phyloP scores from a whole-genome alignment of 2,329 filamentous ascomycete genomes.

The Venturiaceae sp. region DNA sequence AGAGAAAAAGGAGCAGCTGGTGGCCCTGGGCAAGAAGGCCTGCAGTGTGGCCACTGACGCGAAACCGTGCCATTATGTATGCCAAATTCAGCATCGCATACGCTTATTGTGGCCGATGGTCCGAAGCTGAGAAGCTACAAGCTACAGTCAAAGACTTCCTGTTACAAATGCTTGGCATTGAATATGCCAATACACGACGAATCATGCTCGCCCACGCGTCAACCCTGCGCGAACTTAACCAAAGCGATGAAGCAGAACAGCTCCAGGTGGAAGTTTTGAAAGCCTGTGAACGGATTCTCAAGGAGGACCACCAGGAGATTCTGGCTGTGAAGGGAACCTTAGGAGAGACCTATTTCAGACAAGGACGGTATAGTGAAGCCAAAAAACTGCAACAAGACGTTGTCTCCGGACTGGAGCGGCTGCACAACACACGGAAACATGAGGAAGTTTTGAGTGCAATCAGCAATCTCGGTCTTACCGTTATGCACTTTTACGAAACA shows the following conservation, averaged over 20 bases:
- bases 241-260: constrained; percentile 15
- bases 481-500: constrained; percentile 6
- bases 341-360: constrained; percentile 11
- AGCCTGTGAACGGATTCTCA: constrained; percentile 13
- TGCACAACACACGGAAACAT: constrained; percentile 6
- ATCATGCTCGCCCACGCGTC: constrained; percentile 14
- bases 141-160: constrained; percentile 15
- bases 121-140: constrained; percentile 19
- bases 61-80: constrained; percentile 11
- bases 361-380: constrained; percentile 16
- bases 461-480: constrained; percentile 8
- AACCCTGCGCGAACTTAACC: constrained; percentile 13
- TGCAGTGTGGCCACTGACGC: no score
- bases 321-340: constrained; percentile 17
- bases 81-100: constrained; percentile 21
- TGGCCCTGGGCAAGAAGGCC: no score
- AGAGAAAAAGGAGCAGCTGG: constrained; percentile 4
- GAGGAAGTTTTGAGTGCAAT: constrained; percentile 10
- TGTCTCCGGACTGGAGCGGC: constrained; percentile 12
- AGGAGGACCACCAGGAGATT: constrained; percentile 17
- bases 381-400: constrained; percentile 13
- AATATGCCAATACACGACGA: constrained; percentile 13
- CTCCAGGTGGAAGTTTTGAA: constrained; percentile 15
- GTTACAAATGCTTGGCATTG: constrained; percentile 13
- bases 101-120: constrained; percentile 13